Base-by-base conservation (phyloP, 768 basidiomycete species). In the Trametes elegans region DNA sequence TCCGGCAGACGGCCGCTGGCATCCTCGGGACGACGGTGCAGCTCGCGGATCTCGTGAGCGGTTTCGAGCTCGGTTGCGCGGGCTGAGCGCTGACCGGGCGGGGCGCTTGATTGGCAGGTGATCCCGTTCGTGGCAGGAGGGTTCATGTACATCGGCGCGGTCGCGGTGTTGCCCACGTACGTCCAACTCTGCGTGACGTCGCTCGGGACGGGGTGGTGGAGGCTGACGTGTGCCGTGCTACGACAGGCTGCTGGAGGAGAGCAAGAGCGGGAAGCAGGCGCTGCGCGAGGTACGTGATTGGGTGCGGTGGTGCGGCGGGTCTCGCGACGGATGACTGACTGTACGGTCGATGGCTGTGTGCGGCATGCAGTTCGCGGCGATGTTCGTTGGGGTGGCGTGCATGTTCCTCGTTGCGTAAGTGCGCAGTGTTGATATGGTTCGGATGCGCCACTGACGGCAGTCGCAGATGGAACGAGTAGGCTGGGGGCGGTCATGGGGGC, bases 321-420 rank as follows among this genome's bases (percentile, higher is more conserved):
- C n/a, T n/a, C n/a, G n/a, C n/a, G n/a, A n/a, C n/a, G n/a, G n/a
- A n/a, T n/a, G n/a, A n/a, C n/a, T n/a, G n/a, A n/a, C n/a, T n/a
- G n/a, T n/a, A n/a, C n/a, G n/a, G n/a, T n/a, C n/a, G n/a, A n/a
- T n/a, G n/a, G 40, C 28, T 16, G 26, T 10, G 29, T 24, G 8
- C 41, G 24, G 29, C 32, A 9, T 27, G 58, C 70, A 95, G 92
- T 94, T 95, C 73, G 87, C 79, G 55, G 93, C 92, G 55, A 95
- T 96, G 93, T 82, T 82, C 43, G 81, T 96, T 69, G 93, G 93
- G 27, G 93, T 95, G 62, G 68, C 80, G 66, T 94, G 92, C 76
- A 96, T 96, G 93, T 87, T 92, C 70, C 69, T 89, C 67, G 90
- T 93, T 68, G 90, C 90, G 88, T 93, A 80, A 83, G 89, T 82